Evolutionary conservation across 78 protist genomes (phyloP), one percentile per base, ranked within the genome.

Genomic region (Cavenderia fasciculata): DNA sequence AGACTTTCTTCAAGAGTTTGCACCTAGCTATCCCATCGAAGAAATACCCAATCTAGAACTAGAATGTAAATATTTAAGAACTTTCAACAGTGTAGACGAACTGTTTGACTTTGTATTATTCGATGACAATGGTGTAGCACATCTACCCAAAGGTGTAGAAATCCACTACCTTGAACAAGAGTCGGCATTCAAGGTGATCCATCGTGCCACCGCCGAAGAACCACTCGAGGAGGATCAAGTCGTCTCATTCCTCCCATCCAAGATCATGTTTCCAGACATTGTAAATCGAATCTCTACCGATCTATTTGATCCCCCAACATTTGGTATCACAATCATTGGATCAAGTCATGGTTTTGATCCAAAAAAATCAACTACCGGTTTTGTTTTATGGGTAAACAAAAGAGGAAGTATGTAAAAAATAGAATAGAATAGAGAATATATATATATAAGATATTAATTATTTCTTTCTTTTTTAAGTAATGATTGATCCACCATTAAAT

Each of bases 401-500:
- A 61, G 88, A 40, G 96, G 96, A 18, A 85, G 92, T 85, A 74
- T 57, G 92, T 85, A 66, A 34, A n/a, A 44, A 33, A n/a, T 5
- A 44, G 23, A 66, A 29, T n/a, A 66, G 8, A 33, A 44, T 34
- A 14, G 8, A 14, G 66, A 61, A 14, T 61, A 34, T 61, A 34
- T 10, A 63, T 21, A 14, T 68, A 36, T 34, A 4, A 19, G 2
- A 1, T 66, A 7, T 66, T 23, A 1, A 66, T 66, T 66, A 23
- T 14, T 66, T 25, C 1, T 11, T 65, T 65, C 23, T 5, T n/a
- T n/a, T 33, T 44, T n/a, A 34, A 79, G 85, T 76, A 51, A 85
- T 94, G 91, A 93, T 94, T 27, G 96, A 94, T 74, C 96, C 96
- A 38, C 96, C 96, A 25, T 65, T 86, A 33, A 65, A 94, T 52